These are phyloP conservation scores for Suhomyces coccinellae DNA, from an alignment of 1,139 yeast genomes.

Conservation along the genomic window DNA sequence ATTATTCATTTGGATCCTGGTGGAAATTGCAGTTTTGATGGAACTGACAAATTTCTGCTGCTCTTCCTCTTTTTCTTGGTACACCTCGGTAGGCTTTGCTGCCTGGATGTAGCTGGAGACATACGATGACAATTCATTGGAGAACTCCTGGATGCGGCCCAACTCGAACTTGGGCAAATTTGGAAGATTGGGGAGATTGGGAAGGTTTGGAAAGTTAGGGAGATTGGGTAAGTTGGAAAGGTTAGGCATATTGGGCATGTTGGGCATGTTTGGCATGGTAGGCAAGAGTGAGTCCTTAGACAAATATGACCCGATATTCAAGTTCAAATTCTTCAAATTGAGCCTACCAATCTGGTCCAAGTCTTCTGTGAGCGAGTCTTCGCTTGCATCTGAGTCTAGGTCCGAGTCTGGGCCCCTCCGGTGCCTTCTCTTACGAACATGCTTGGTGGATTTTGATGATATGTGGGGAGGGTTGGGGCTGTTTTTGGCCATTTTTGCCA, in stretches of 20 bases:
- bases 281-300: slow-evolving; percentile 14
- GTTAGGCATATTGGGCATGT: slow-evolving; percentile 13
- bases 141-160: slow-evolving; percentile 26
- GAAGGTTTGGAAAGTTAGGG: slow-evolving; percentile 14
- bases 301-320: slow-evolving; percentile 19
- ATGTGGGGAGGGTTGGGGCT: not conserved
- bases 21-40: slow-evolving; percentile 40
- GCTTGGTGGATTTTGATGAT: not conserved
- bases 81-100: slow-evolving; percentile 10
- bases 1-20: slow-evolving; percentile 49
- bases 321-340: slow-evolving; percentile 23
- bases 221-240: slow-evolving; percentile 13
- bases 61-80: slow-evolving; percentile 5
- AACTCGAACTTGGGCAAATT: slow-evolving; percentile 23
- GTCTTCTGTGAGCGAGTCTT: slow-evolving; percentile 42
- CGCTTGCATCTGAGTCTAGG: slow-evolving; percentile 20
- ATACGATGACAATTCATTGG: slow-evolving; percentile 33
- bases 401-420: not conserved
- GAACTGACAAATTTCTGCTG: slow-evolving; percentile 25
- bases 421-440: slow-evolving; percentile 4
- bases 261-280: slow-evolving; percentile 18
- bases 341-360: slow-evolving; percentile 49
- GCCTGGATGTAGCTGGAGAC: slow-evolving; percentile 28
- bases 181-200: slow-evolving; percentile 23
- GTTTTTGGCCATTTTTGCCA: not conserved